Conservation (phyloP, 2,329 filamentous ascomycete genomes). For the Hymenoscyphus salicellus region DNA sequence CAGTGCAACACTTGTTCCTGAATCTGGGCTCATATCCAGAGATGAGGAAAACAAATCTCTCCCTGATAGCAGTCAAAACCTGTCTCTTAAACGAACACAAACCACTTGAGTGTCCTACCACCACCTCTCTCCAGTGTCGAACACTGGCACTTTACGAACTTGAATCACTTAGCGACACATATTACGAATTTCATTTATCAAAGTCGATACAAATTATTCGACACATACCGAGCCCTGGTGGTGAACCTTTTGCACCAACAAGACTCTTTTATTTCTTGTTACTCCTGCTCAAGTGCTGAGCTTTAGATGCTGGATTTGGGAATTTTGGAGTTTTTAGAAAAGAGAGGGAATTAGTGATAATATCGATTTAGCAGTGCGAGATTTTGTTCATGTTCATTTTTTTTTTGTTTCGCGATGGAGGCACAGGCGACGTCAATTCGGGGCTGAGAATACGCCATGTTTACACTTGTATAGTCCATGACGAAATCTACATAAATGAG, state of each 20-base stretch:
- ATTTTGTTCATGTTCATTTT: too few relatives aligned
- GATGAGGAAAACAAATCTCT: background rate
- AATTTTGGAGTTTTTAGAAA: background rate
- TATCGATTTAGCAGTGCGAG: background rate
- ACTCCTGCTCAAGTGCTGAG: slow-evolving; percentile 14
- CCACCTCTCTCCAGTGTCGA: background rate
- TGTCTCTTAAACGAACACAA: background rate
- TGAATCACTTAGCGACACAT: background rate
- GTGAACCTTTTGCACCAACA: background rate
- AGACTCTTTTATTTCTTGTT: background rate
- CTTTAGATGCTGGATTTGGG: slow-evolving; percentile 5
- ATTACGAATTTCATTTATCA: slow-evolving; percentile 4
- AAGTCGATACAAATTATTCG: background rate
- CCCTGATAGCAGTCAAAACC: background rate
- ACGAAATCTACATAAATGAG: too few relatives aligned
- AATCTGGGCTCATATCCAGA: background rate
- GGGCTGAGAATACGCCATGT: too few relatives aligned
- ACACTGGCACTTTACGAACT: background rate
- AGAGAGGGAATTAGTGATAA: slow-evolving; percentile 2
- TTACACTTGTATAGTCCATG: too few relatives aligned
- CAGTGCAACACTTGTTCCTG: slow-evolving; percentile 12
- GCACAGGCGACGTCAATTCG: too few relatives aligned
- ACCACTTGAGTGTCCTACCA: background rate
- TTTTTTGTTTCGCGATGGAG: too few relatives aligned
- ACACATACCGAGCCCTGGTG: background rate